Evolutionary conservation across 2,329 filamentous ascomycete species (phyloP).

Genomic region (Diaporthe vexans): DNA sequence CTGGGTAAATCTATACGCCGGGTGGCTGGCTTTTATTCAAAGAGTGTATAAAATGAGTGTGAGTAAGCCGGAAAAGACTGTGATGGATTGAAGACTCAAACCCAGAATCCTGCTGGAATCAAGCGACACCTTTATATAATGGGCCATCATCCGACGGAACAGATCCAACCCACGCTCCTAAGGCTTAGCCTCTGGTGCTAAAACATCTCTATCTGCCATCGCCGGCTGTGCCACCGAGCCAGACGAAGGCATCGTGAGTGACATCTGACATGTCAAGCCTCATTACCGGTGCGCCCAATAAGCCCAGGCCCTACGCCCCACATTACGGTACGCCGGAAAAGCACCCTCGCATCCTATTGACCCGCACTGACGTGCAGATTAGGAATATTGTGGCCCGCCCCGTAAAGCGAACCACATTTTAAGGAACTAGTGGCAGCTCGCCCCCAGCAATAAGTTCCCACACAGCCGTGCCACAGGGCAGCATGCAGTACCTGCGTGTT

Average conservation of each 20-base stretch:
- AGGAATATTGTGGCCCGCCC: slow-evolving; percentile 22
- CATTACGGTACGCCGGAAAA: slow-evolving; percentile 19
- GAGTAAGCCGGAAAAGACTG: background rate
- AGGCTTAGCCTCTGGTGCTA: background rate
- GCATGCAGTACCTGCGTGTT: slow-evolving; percentile 13
- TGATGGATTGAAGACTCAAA: background rate
- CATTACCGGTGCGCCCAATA: background rate
- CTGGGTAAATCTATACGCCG: background rate
- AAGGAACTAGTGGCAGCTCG: slow-evolving; percentile 13
- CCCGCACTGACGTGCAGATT: background rate
- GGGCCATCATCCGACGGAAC: background rate
- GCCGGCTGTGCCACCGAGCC: background rate
- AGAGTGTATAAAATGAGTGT: background rate
- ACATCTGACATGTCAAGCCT: slow-evolving; percentile 22
- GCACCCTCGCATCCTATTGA: background rate
- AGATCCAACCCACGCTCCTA: background rate
- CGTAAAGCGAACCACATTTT: background rate
- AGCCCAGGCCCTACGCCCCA: background rate
- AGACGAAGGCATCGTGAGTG: background rate
- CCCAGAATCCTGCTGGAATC: slow-evolving; percentile 1
- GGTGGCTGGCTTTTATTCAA: background rate
- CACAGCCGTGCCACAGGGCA: background rate
- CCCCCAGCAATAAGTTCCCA: background rate
- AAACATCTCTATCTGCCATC: slow-evolving; percentile 2
- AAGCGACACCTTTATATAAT: slow-evolving; percentile 16